phyloP scores from a whole-genome alignment of 768 basidiomycete genomes.

The Boletus rubroflammeus region DNA sequence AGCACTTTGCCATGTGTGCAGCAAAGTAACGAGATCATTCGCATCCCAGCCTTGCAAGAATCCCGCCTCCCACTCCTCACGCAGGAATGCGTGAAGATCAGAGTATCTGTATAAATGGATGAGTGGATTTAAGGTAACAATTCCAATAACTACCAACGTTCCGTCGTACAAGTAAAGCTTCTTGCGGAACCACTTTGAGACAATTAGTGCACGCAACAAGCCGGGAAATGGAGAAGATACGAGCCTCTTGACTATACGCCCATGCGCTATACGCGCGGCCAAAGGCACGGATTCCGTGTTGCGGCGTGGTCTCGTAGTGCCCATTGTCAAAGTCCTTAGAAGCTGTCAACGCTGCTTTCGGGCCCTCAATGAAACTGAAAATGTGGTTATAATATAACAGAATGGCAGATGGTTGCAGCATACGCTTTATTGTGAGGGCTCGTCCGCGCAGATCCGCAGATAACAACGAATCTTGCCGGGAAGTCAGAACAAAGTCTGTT shows the following conservation, averaged over 20 bases:
- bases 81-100: slow-evolving; percentile 45
- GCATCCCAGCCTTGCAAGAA: slow-evolving; percentile 49
- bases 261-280: slow-evolving; percentile 55
- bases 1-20: slow-evolving; percentile 48
- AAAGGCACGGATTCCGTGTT: slow-evolving; percentile 52
- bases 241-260: slow-evolving; percentile 54
- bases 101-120: slow-evolving; percentile 35
- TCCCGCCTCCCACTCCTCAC: slow-evolving; percentile 48
- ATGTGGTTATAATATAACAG: background rate
- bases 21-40: slow-evolving; percentile 49
- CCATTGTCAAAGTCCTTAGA: slow-evolving; percentile 54
- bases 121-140: background rate
- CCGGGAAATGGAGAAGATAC: slow-evolving; percentile 9
- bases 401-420: background rate
- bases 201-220: background rate
- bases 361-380: slow-evolving; percentile 55
- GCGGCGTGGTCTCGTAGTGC: slow-evolving; percentile 46
- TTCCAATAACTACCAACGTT: slow-evolving; percentile 25
- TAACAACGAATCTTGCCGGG: slow-evolving; percentile 41
- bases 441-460: slow-evolving; percentile 55
- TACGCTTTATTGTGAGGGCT: slow-evolving; percentile 56
- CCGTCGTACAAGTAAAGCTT: slow-evolving; percentile 42
- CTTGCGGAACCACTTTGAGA: slow-evolving; percentile 50
- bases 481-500: background rate
- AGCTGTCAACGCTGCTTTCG: slow-evolving; percentile 48